phyloP scores from a whole-genome alignment of 2,329 filamentous ascomycete genomes.

The Neocucurbitaria cava region DNA sequence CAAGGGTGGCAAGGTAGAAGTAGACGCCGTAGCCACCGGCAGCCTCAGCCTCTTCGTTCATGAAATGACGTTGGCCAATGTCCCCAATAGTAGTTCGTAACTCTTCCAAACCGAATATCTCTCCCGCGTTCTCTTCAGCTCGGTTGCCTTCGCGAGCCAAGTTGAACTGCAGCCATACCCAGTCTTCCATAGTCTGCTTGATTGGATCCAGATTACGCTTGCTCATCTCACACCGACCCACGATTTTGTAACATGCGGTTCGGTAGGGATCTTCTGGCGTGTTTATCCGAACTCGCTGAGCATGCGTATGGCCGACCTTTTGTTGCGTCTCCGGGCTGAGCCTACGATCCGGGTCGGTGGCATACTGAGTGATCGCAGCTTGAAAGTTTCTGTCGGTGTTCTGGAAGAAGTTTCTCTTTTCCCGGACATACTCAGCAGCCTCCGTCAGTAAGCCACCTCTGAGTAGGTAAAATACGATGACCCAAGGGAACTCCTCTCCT shows the following conservation, averaged over 20 bases:
- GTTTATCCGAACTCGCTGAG: conserved; percentile 81
- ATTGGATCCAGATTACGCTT: conserved; percentile 64
- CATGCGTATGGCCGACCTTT: conserved; percentile 88
- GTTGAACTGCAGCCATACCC: conserved; percentile 71
- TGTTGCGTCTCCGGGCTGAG: conserved; percentile 81
- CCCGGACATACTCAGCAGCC: conserved; percentile 84
- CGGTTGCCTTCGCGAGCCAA: conserved; percentile 68
- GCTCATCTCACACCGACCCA: conserved; percentile 75
- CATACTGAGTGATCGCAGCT: conserved; percentile 85
- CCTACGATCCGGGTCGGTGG: conserved; percentile 75
- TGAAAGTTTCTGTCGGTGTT: conserved; percentile 91
- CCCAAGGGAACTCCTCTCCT: conserved; percentile 86
- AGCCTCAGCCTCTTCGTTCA: conserved; percentile 79
- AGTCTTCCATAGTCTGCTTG: conserved; percentile 68
- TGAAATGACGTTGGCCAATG: conserved; percentile 90
- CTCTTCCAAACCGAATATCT: conserved; percentile 68
- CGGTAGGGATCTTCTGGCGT: conserved; percentile 92
- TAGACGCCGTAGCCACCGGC: conserved; percentile 84
- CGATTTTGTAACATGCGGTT: conserved; percentile 97
- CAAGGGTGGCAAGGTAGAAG: conserved; percentile 89
- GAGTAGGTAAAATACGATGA: conserved; percentile 89
- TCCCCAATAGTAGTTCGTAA: conserved; percentile 83
- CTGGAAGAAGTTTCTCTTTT: conserved; percentile 83
- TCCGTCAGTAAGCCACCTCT: conserved; percentile 84
- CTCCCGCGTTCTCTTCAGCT: conserved; percentile 67